A percentile compares a stretch with the other conserved stretches of the same genome.
Evolutionary conservation across 208 protist genomes (phyloP).

Genomic region (Leptomonas pyrrhocoris): DNA sequence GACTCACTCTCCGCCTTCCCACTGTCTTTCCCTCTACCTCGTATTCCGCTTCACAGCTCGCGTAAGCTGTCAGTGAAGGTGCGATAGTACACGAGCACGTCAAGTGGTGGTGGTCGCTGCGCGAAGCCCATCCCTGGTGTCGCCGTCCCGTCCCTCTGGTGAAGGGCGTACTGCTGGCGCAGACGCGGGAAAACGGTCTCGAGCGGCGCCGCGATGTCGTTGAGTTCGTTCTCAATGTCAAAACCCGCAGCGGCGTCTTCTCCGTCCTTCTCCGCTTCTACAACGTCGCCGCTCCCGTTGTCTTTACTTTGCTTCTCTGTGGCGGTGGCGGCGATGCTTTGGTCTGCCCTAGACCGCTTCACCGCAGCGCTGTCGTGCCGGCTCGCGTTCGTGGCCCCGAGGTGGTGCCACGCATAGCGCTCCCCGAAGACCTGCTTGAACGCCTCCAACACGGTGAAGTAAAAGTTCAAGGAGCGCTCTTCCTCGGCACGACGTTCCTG

Average conservation of each 20-base stretch:
- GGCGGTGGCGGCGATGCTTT: neutral
- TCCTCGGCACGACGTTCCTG: conserved; percentile 46
- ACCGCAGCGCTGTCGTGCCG: conserved; percentile 37
- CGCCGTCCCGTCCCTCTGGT: conserved; percentile 4
- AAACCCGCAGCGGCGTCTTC: neutral
- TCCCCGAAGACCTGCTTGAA: conserved; percentile 82
- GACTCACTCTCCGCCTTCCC: too few relatives aligned
- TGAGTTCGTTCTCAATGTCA: conserved; percentile 25
- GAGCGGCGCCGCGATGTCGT: conserved; percentile 33
- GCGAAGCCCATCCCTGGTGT: conserved; percentile 5
- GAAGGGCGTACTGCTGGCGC: conserved; percentile 26
- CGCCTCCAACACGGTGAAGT: conserved; percentile 48
- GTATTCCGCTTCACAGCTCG: neutral
- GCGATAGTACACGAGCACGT: conserved; percentile 72
- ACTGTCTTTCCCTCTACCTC: too few relatives aligned
- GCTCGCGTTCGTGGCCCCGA: conserved; percentile 76
- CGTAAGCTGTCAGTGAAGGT: conserved; percentile 65
- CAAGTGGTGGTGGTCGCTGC: conserved; percentile 54
- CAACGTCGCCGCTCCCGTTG: neutral
- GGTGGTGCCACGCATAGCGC: conserved; percentile 70
- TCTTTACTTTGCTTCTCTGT: neutral
- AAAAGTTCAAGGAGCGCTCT: conserved; percentile 53
- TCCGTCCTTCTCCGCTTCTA: neutral
- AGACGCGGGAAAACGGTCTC: conserved; percentile 54
- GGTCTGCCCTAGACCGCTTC: conserved; percentile 6